A percentile compares a stretch with the other conserved stretches of the same genome.
Conservation (phyloP, 2,329 filamentous ascomycete species). For the Catunica adiposa region DNA sequence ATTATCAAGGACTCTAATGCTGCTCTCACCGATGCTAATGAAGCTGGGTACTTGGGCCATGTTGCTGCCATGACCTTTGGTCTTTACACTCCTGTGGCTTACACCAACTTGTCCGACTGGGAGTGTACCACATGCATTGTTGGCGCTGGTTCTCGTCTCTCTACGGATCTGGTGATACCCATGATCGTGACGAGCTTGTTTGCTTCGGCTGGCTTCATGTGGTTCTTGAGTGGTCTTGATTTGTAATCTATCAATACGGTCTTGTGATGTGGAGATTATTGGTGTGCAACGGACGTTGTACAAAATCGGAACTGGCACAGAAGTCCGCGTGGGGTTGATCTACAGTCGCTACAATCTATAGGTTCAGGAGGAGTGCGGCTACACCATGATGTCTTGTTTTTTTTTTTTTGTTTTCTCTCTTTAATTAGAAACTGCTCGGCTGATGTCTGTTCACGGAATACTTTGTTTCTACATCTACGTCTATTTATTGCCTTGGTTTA, state of each 20-base stretch:
- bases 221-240: constrained; percentile 41
- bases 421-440: no score
- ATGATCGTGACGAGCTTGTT: constrained; percentile 29
- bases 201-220: constrained; percentile 45
- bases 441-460: no score
- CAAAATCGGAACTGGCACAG: background rate
- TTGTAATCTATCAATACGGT: constrained; percentile 17
- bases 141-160: constrained; percentile 19
- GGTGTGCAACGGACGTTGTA: background rate
- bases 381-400: no score
- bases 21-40: constrained; percentile 31
- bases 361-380: no score
- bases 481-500: no score
- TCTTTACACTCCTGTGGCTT: constrained; percentile 36
- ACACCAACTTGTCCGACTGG: constrained; percentile 36
- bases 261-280: background rate
- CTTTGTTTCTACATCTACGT: no score
- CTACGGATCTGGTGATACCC: constrained; percentile 3
- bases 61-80: constrained; percentile 37
- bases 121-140: constrained; percentile 41
- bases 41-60: constrained; percentile 38
- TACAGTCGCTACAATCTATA: no score
- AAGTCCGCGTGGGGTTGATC: background rate
- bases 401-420: no score
- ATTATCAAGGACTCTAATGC: constrained; percentile 43